These are phyloP conservation scores for Neoscytalidium dimidiatum DNA, from an alignment of 2,329 filamentous ascomycete species.

Conservation along the genomic window DNA sequence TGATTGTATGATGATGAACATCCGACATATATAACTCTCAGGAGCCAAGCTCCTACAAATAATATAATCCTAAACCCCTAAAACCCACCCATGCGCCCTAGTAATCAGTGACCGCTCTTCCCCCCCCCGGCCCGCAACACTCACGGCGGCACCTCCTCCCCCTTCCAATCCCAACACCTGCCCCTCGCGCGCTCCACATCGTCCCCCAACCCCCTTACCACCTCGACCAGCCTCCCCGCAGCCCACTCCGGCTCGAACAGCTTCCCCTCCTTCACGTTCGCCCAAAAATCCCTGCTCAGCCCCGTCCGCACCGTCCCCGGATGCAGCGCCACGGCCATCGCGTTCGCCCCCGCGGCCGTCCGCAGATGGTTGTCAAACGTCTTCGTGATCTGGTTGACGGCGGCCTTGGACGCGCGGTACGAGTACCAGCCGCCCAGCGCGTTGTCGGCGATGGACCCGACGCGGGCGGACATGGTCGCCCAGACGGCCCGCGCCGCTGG, in stretches of 20 bases:
- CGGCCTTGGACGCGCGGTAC: conserved; percentile 76
- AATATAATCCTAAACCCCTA: no score
- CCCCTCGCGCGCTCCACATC: conserved; percentile 55
- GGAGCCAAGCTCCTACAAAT: neutral
- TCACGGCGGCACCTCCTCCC: conserved; percentile 41
- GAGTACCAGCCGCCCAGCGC: conserved; percentile 76
- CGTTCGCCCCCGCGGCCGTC: conserved; percentile 59
- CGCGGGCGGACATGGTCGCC: conserved; percentile 76
- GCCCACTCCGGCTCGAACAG: conserved; percentile 69
- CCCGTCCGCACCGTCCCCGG: conserved; percentile 80
- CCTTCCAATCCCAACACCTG: conserved; percentile 43
- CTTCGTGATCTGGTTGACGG: conserved; percentile 69
- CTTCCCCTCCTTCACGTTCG: conserved; percentile 59
- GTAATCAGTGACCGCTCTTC: neutral
- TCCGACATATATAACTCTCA: neutral
- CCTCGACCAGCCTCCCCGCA: conserved; percentile 63
- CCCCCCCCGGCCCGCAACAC: neutral
- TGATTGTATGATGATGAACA: neutral
- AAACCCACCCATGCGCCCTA: no score
- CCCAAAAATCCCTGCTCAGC: conserved; percentile 73
- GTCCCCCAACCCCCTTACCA: conserved; percentile 57
- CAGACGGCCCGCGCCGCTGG: conserved; percentile 60
- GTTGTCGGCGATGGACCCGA: conserved; percentile 75
- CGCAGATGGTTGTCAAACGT: conserved; percentile 69
- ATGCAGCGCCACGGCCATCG: conserved; percentile 71